Percentiles rank a stretch among this genome's conserved stretches.
Conservation (phyloP, 1,139 yeast genomes). For the Saccharomyces hybrid region DNA sequence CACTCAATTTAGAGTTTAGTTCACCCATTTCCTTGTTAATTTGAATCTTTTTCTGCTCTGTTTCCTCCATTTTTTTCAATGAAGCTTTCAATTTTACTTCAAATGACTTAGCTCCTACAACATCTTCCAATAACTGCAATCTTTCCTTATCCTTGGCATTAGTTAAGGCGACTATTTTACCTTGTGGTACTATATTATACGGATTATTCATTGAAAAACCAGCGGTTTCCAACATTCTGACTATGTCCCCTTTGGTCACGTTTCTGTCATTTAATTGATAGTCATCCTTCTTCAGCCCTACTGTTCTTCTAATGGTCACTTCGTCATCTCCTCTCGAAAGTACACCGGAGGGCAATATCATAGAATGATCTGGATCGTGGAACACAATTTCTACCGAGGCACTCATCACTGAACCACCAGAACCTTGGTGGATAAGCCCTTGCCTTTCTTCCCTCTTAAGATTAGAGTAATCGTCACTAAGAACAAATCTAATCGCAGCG, state of each 20-base stretch:
- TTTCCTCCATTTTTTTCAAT: conserved; percentile 65
- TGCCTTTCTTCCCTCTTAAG: conserved; percentile 86
- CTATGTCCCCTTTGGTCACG: conserved; percentile 73
- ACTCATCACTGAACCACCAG: conserved; percentile 80
- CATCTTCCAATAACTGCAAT: conserved; percentile 71
- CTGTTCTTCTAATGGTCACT: conserved; percentile 72
- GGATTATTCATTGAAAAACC: conserved; percentile 91
- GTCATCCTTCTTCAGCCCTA: conserved; percentile 89
- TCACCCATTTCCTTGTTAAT: conserved; percentile 67
- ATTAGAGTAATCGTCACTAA: conserved; percentile 84
- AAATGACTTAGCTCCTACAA: conserved; percentile 91
- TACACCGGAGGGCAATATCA: conserved; percentile 45
- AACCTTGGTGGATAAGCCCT: conserved; percentile 81
- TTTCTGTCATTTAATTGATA: conserved; percentile 68
- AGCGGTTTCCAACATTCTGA: conserved; percentile 80
- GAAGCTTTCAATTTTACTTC: conserved; percentile 77
- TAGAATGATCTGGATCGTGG: conserved; percentile 70
- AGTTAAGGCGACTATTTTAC: conserved; percentile 75
- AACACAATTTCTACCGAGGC: conserved; percentile 88
- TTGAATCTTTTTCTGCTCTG: conserved; percentile 61
- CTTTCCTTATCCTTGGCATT: conserved; percentile 84
- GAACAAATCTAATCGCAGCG: conserved; percentile 88
- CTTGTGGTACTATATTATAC: conserved; percentile 95
- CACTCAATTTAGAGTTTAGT: conserved; percentile 64
- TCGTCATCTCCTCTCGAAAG: conserved; percentile 44